These are phyloP conservation scores for Backusella luteola DNA, from an alignment of 192 early-diverging fungal species.

Conservation along the genomic window DNA sequence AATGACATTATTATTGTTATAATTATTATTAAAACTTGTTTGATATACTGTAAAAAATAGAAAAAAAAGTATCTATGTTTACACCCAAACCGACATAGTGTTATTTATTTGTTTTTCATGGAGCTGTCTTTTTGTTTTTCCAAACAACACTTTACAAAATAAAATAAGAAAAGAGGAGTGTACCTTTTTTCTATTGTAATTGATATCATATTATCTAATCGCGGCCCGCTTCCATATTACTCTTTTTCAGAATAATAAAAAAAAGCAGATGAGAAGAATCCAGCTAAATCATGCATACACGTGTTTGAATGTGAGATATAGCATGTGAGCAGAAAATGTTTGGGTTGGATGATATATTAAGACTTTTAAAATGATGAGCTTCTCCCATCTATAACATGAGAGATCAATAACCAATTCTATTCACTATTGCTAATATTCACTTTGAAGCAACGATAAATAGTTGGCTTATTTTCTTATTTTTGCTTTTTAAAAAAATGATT, in stretches of 20 bases:
- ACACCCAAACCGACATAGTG: background rate
- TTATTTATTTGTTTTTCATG: background rate
- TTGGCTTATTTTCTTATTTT: background rate
- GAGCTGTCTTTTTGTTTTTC: background rate
- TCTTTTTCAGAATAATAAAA: conserved; percentile 3
- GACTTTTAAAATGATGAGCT: background rate
- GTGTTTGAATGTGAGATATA: background rate
- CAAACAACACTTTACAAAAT: background rate
- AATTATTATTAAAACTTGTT: background rate
- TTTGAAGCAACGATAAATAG: background rate
- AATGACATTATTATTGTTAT: background rate
- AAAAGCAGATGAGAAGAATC: conserved; percentile 2
- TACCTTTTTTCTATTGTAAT: background rate
- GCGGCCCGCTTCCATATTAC: background rate
- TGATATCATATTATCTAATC: conserved; percentile 7
- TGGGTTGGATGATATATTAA: background rate
- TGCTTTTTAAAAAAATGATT: background rate
- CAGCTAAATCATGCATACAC: conserved; percentile 1
- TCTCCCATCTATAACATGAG: background rate
- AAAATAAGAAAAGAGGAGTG: background rate
- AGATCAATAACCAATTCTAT: background rate
- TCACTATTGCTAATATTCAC: background rate
- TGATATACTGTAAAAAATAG: background rate
- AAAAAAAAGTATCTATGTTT: background rate
- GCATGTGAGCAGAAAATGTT: conserved; percentile 2